Conservation (phyloP, 495 filamentous ascomycete genomes). For the Talaromyces ruber region DNA sequence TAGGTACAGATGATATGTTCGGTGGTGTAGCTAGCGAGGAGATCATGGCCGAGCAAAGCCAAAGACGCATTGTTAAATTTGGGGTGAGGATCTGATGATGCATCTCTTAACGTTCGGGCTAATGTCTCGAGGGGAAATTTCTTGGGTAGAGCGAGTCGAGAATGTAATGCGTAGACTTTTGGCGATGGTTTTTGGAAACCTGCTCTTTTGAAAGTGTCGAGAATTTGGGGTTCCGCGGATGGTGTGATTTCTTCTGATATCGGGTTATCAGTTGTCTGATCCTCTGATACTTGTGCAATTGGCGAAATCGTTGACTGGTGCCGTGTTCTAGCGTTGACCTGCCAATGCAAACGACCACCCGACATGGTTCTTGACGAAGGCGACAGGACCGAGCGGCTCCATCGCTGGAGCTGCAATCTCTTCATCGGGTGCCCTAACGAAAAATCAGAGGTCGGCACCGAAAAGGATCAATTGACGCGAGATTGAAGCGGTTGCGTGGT, state of each 20-base stretch:
- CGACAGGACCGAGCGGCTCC: constrained; percentile 62
- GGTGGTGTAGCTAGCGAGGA: constrained; percentile 77
- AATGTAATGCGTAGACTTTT: constrained; percentile 89
- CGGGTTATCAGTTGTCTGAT: constrained; percentile 13
- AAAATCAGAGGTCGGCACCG: background rate
- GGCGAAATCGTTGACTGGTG: constrained; percentile 31
- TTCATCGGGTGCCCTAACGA: constrained; percentile 42
- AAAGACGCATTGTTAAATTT: constrained; percentile 78
- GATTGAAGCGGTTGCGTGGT: background rate
- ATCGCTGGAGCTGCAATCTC: constrained; percentile 61
- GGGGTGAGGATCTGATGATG: constrained; percentile 66
- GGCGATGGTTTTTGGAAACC: constrained; percentile 53
- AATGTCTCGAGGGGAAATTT: constrained; percentile 80
- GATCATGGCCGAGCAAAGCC: constrained; percentile 67
- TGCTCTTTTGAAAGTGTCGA: constrained; percentile 13
- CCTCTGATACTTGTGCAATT: constrained; percentile 18
- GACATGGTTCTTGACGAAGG: constrained; percentile 43
- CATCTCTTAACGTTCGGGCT: constrained; percentile 76
- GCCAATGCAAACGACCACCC: constrained; percentile 39
- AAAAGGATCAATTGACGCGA: background rate
- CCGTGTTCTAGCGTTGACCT: constrained; percentile 25
- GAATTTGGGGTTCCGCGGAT: constrained; percentile 49
- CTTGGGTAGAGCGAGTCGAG: constrained; percentile 74
- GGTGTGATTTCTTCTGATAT: constrained; percentile 8
- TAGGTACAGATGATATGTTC: constrained; percentile 82